A percentile compares a stretch with the other conserved stretches of the same genome.
Evolutionary conservation across 179 eudicot species (phyloP).

Genomic region (Heliamphora pulchella): DNA sequence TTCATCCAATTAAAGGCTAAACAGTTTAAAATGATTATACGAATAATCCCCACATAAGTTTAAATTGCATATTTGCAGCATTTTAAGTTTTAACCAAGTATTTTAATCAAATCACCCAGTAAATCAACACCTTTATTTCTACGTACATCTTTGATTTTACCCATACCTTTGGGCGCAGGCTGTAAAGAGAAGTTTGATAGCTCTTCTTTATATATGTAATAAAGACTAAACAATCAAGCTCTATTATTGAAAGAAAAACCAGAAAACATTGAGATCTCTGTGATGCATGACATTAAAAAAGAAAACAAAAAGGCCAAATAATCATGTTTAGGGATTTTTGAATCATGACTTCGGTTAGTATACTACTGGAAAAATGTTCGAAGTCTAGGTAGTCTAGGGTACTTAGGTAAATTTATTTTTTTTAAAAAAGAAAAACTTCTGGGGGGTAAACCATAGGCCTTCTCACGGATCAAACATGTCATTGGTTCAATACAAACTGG

Average conservation of each 20-base stretch:
- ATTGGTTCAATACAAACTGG: not conserved
- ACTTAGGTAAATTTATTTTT: not conserved
- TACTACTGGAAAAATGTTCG: not conserved
- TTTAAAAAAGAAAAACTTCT: no score
- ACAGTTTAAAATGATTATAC: not conserved
- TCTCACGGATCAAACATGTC: not conserved
- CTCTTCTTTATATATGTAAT: not conserved
- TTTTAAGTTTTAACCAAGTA: not conserved
- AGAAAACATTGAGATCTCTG: not conserved
- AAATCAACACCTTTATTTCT: not conserved
- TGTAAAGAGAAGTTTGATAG: not conserved
- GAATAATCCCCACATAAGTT: not conserved
- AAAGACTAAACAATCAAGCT: not conserved
- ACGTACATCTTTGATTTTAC: not conserved
- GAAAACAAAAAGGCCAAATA: not conserved
- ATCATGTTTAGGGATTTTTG: not conserved
- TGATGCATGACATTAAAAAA: not conserved
- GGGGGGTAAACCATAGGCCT: not conserved
- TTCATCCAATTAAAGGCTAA: constrained; percentile 1
- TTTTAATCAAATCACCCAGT: not conserved
- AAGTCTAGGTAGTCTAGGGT: no score
- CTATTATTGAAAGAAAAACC: not conserved
- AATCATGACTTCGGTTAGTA: not conserved
- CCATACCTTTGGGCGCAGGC: not conserved
- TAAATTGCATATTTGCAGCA: not conserved